Percentiles rank a stretch among this genome's conserved stretches.
Evolutionary conservation across 2,329 filamentous ascomycete genomes (phyloP).

Genomic region (Phyllosticta citribraziliensis): DNA sequence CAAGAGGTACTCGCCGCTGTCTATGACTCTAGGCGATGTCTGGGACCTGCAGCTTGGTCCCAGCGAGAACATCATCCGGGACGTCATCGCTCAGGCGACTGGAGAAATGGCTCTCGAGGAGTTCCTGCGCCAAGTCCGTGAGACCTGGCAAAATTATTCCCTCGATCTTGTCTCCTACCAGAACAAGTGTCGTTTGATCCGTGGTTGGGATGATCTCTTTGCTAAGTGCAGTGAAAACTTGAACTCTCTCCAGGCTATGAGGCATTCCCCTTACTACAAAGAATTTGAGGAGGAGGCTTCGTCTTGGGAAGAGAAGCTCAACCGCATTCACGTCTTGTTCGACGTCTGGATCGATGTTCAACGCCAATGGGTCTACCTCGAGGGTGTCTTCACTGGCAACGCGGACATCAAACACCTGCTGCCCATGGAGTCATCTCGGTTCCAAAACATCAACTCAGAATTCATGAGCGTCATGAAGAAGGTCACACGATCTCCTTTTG

Average conservation of each 20-base stretch:
- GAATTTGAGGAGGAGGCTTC: slow-evolving; percentile 97
- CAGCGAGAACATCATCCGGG: slow-evolving; percentile 77
- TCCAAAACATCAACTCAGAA: slow-evolving; percentile 98
- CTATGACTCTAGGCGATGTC: slow-evolving; percentile 94
- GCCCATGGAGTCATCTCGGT: slow-evolving; percentile 90
- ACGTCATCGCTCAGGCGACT: slow-evolving; percentile 91
- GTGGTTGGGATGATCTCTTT: slow-evolving; percentile 96
- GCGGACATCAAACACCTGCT: slow-evolving; percentile 97
- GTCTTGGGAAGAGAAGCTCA: slow-evolving; percentile 95
- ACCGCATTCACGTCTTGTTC: slow-evolving; percentile 92
- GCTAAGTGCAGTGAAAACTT: slow-evolving; percentile 97
- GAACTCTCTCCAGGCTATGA: slow-evolving; percentile 96
- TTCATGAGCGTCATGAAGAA: slow-evolving; percentile 99
- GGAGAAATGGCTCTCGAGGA: slow-evolving; percentile 98
- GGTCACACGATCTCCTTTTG: slow-evolving; percentile 90
- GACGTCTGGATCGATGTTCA: slow-evolving; percentile 99
- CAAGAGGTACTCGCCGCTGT: slow-evolving; percentile 86
- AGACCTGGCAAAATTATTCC: slow-evolving; percentile 92
- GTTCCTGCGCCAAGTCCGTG: slow-evolving; percentile 90
- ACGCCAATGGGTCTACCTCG: slow-evolving; percentile 97
- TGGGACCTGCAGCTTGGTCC: slow-evolving; percentile 92
- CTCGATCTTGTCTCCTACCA: slow-evolving; percentile 95
- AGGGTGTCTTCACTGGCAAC: slow-evolving; percentile 97
- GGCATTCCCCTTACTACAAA: slow-evolving; percentile 97
- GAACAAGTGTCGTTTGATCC: slow-evolving; percentile 94